These are phyloP conservation scores for Cryphonectria radicalis DNA, from an alignment of 2,329 filamentous ascomycete genomes.

Conservation along the genomic window DNA sequence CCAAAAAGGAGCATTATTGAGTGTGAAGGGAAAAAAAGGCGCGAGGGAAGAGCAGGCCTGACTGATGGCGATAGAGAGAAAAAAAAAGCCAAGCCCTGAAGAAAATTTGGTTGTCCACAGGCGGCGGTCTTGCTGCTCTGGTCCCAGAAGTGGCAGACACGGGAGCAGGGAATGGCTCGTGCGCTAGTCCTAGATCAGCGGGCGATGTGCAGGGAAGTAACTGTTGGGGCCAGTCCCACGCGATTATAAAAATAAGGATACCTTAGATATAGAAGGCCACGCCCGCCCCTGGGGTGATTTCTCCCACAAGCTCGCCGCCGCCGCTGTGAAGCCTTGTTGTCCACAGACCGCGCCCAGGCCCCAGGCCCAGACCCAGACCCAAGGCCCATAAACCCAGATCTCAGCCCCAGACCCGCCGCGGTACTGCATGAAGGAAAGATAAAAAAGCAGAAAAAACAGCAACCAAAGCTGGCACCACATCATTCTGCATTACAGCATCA, in stretches of 20 bases:
- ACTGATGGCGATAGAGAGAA: neutral
- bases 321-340: constrained; percentile 12
- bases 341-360: constrained; percentile 8
- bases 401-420: constrained; percentile 15
- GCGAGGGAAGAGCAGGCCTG: neutral
- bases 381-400: constrained; percentile 5
- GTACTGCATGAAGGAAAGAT: neutral
- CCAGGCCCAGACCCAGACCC: constrained; percentile 15
- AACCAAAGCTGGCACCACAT: neutral
- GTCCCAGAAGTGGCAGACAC: constrained; percentile 25
- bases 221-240: constrained; percentile 24
- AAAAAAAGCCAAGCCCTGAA: constrained; percentile 23
- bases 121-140: neutral
- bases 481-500: neutral
- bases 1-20: neutral
- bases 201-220: constrained; percentile 22
- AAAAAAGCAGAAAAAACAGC: neutral
- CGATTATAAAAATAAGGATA: constrained; percentile 29
- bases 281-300: constrained; percentile 28
- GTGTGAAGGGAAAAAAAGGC: neutral
- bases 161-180: constrained; percentile 26
- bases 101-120: constrained; percentile 23
- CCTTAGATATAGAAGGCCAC: constrained; percentile 29
- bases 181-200: constrained; percentile 25
- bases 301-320: constrained; percentile 23